phyloP scores from a whole-genome alignment of 2,329 filamentous ascomycete species.

The Fusarium lyarnte region DNA sequence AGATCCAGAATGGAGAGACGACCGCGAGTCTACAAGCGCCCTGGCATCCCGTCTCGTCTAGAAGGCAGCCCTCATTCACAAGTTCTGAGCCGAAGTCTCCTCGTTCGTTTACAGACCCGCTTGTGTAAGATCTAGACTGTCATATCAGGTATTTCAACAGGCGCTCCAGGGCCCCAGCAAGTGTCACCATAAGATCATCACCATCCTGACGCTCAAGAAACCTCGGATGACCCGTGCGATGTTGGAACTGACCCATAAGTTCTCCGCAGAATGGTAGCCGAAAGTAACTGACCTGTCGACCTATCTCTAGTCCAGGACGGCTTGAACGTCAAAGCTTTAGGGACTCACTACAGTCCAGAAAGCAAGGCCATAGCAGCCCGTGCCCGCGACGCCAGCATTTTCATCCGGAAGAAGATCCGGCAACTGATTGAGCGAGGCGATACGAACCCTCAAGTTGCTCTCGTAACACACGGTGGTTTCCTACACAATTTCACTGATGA shows the following conservation, averaged over 20 bases:
- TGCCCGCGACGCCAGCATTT: background rate
- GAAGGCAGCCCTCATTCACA: rapidly evolving
- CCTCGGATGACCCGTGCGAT: background rate
- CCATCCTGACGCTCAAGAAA: background rate
- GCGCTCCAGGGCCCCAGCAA: rapidly evolving
- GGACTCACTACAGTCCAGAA: background rate
- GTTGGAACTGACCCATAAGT: background rate
- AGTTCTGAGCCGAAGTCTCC: background rate
- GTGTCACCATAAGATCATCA: background rate
- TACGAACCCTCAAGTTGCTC: background rate
- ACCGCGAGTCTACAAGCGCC: rapidly evolving
- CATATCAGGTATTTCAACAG: background rate
- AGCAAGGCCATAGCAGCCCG: background rate
- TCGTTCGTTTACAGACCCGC: background rate
- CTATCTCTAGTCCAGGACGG: background rate
- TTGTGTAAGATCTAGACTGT: background rate
- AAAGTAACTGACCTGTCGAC: background rate
- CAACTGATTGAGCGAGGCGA: background rate
- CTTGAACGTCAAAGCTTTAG: background rate
- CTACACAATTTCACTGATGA: background rate
- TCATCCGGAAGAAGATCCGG: background rate
- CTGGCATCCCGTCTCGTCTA: rapidly evolving
- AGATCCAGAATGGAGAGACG: rapidly evolving
- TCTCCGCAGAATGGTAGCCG: rapidly evolving
- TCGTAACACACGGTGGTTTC: background rate